phyloP scores from a whole-genome alignment of 164 flowering plant species.

The Nymphaea colorata region DNA sequence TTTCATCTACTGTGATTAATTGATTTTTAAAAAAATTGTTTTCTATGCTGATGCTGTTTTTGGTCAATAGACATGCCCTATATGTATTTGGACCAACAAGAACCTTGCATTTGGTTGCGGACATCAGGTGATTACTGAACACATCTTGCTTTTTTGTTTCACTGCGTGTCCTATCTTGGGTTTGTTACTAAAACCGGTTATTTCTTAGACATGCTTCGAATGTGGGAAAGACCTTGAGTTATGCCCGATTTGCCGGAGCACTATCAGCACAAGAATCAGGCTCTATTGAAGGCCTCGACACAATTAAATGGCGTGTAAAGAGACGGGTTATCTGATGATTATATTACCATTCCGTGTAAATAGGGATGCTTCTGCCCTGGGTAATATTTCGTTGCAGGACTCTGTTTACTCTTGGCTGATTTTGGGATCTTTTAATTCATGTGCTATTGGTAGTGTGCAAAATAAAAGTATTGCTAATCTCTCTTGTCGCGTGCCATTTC shows the following conservation, averaged over 20 bases:
- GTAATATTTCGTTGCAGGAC: too few relatives aligned
- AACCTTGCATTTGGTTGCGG: slow-evolving; percentile 93
- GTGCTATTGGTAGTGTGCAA: too few relatives aligned
- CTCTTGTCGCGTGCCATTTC: too few relatives aligned
- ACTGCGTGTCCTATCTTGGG: not conserved
- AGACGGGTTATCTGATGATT: too few relatives aligned
- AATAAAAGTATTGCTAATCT: too few relatives aligned
- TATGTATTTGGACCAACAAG: slow-evolving; percentile 51
- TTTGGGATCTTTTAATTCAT: too few relatives aligned
- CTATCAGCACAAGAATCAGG: slow-evolving; percentile 6
- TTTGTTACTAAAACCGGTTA: not conserved
- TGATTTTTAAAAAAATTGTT: not conserved
- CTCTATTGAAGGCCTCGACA: not conserved
- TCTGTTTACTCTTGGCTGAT: too few relatives aligned
- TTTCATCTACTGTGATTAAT: too few relatives aligned
- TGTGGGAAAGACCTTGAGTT: slow-evolving; percentile 10
- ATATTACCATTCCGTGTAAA: too few relatives aligned
- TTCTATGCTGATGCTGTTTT: not conserved
- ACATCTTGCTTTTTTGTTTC: not conserved
- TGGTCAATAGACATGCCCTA: slow-evolving; percentile 50
- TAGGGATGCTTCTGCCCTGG: too few relatives aligned
- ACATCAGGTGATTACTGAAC: slow-evolving; percentile 51
- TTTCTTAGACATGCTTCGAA: slow-evolving; percentile 11
- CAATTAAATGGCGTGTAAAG: too few relatives aligned
- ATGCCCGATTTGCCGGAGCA: slow-evolving; percentile 12